phyloP scores from a whole-genome alignment of 441 rosid genomes.

The Erodium texanum region DNA sequence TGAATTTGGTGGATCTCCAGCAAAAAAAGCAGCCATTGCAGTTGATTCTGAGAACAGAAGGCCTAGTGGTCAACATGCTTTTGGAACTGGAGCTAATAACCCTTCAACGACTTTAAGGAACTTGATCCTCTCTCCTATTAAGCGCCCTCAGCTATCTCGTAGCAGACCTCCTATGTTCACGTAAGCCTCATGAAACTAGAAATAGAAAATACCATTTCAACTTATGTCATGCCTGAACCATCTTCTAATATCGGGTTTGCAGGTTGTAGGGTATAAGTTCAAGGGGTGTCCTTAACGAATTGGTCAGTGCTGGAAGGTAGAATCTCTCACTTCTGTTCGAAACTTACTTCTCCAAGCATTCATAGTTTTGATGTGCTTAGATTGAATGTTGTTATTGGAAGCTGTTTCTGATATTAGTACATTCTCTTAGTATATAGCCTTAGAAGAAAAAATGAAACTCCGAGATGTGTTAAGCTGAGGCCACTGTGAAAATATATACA shows the following conservation, averaged over 20 bases:
- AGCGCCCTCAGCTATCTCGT: conserved; percentile 85
- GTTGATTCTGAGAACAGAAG: conserved; percentile 42
- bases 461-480: no score
- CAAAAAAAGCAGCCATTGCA: conserved; percentile 40
- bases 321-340: not conserved
- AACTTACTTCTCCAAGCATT: not conserved
- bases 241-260: conserved; percentile 19
- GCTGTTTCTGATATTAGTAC: conserved; percentile 6
- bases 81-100: conserved; percentile 44
- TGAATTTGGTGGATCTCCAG: conserved; percentile 51
- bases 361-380: not conserved
- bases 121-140: conserved; percentile 81
- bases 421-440: no score
- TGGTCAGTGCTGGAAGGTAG: no score
- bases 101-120: conserved; percentile 72
- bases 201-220: not conserved
- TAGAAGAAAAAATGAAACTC: not conserved
- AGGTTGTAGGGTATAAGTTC: conserved; percentile 29
- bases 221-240: not conserved
- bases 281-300: conserved; percentile 2
- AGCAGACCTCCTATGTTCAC: conserved; percentile 59
- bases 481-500: not conserved
- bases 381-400: not conserved
- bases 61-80: conserved; percentile 36
- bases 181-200: conserved; percentile 32